Conservation (phyloP, 148 eudicot species). For the Camellia japonica region DNA sequence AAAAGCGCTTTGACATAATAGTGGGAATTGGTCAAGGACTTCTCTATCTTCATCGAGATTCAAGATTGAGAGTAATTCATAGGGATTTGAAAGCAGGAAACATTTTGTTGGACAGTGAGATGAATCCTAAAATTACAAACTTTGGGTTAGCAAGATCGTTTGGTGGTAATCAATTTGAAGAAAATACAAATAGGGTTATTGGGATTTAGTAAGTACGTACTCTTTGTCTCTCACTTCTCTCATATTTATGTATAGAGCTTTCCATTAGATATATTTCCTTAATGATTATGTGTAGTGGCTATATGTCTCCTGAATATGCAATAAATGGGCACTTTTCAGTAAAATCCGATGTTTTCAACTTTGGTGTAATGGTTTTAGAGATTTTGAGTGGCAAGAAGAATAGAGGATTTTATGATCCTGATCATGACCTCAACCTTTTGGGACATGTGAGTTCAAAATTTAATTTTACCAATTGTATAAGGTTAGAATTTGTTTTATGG, state of each 20-base stretch:
- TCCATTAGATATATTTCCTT: not conserved
- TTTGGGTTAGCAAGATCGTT: conserved; percentile 27
- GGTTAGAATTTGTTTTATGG: too few relatives aligned
- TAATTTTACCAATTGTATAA: not conserved
- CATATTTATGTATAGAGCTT: not conserved
- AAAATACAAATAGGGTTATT: conserved; percentile 16
- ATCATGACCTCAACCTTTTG: conserved; percentile 3
- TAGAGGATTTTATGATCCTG: conserved; percentile 5
- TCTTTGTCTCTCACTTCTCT: not conserved
- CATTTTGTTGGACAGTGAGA: conserved; percentile 16
- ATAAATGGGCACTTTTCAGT: conserved; percentile 18
- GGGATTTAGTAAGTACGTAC: conserved; percentile 20
- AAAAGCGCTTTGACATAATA: conserved; percentile 22
- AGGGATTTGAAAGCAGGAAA: conserved; percentile 29
- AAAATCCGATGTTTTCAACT: conserved; percentile 20
- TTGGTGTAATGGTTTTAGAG: conserved; percentile 17
- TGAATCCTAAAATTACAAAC: conserved; percentile 28
- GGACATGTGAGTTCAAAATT: conserved; percentile 14
- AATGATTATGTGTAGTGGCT: conserved; percentile 14
- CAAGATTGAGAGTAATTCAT: conserved; percentile 24
- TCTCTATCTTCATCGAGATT: conserved; percentile 26
- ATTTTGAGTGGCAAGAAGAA: conserved; percentile 18
- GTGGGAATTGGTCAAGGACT: conserved; percentile 24
- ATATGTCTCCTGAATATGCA: conserved; percentile 23
- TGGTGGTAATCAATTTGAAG: conserved; percentile 18